Percentiles rank a stretch among this genome's conserved stretches.
Conservation (phyloP, 2,329 filamentous ascomycete genomes). For the Diaporthe sp. region DNA sequence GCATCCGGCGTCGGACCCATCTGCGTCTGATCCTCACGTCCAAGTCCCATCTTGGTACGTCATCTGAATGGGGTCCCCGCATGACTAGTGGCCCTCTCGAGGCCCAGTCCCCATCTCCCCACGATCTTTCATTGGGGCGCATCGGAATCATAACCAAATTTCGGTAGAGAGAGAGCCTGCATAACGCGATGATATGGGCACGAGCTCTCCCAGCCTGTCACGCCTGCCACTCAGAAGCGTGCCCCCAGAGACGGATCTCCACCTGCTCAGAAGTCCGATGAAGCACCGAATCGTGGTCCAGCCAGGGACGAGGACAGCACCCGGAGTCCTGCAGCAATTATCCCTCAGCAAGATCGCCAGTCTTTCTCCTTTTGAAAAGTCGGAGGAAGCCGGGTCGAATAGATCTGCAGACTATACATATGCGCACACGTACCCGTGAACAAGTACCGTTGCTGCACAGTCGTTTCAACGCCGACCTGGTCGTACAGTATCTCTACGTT, state of each 20-base stretch:
- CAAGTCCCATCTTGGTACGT: neutral
- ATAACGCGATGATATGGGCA: neutral
- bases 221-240: neutral
- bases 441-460: neutral
- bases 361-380: neutral
- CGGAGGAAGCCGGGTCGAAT: neutral
- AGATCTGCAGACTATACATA: neutral
- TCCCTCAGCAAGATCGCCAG: neutral
- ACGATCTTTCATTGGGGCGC: conserved; percentile 23
- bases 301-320: neutral
- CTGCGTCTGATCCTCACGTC: neutral
- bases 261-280: neutral
- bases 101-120: conserved; percentile 1
- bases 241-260: neutral
- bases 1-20: neutral
- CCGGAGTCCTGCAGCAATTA: neutral
- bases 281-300: neutral
- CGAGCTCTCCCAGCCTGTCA: neutral
- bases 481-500: too few relatives aligned
- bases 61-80: conserved; percentile 20
- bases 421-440: neutral
- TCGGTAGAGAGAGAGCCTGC: neutral
- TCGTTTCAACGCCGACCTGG: too few relatives aligned
- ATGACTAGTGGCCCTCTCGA: conserved; percentile 2
- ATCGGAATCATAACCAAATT: neutral